Base-by-base conservation (phyloP, 164 flowering plant genomes). In the Annona squamosa region DNA sequence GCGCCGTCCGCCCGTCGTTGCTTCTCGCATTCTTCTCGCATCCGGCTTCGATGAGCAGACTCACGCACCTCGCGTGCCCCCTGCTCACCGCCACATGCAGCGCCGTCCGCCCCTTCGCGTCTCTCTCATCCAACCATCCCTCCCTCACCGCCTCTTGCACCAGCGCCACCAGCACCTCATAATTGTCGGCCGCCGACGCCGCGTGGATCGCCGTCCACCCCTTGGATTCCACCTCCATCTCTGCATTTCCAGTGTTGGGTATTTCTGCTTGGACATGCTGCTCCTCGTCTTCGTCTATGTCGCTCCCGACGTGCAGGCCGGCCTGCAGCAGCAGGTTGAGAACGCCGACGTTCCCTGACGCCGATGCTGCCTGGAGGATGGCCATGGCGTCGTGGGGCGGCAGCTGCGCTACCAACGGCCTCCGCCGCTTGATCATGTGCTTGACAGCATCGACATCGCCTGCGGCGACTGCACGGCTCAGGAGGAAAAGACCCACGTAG, bases 401-500 rank as follows among this genome's bases (percentile, higher is more conserved):
- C 67, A 88, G 74, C 26, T 80, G 81, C 13, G 82, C n/a, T 0
- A 83, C 72, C 0, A 84, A 5, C 16, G 86, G 64, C 18, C 74
- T 82, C 72, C 86, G 89, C 71, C 88, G 82, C 77, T 83, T 89
- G 26, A 89, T 46, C 10, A 91, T 67, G 37, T 76, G 81, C 82
- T 67, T 86, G 19, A 82, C 88, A 7, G 82, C 79, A 6, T 84
- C 85, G 4, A 74, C 10, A 17, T 85, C 84, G 0, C 88, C 90
- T 1, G 37, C 19, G 5, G 71, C 52, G 19, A 88, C 84, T 0
- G 93, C 89, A 67, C 81, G 89, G 19, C 73, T 81, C 68, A 91
- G 86, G 37, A 91, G 90, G 13, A 83, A 77, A 12, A 83, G 80
- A 2, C 96, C 93, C 37, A 89, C 88, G 73, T 86, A 91, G 44